A percentile compares a stretch with the other conserved stretches of the same genome.
phyloP scores from a whole-genome alignment of 805 yeast genomes.

The Cyberlindnera euphorbiiphila region DNA sequence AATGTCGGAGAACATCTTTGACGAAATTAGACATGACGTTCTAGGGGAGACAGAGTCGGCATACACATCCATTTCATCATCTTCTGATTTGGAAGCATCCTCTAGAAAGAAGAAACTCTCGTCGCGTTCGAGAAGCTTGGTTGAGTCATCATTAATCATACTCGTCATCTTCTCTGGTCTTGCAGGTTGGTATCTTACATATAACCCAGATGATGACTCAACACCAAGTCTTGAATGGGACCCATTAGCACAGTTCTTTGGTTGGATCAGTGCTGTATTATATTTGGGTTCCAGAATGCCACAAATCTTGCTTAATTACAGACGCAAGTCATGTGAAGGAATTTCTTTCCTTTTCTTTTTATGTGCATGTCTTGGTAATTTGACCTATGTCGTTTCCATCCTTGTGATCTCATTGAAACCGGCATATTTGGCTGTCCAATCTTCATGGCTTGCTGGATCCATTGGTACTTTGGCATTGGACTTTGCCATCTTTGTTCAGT shows the following conservation, averaged over 20 bases:
- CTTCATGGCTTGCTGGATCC: conserved; percentile 91
- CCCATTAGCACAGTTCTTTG: conserved; percentile 81
- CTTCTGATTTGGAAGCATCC: conserved; percentile 7
- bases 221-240: conserved; percentile 56
- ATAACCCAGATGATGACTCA: conserved; percentile 37
- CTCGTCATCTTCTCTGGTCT: conserved; percentile 73
- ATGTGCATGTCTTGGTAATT: conserved; percentile 92
- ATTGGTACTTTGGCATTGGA: conserved; percentile 84
- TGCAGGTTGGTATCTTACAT: conserved; percentile 80
- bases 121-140: conserved; percentile 21
- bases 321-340: conserved; percentile 92
- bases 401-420: conserved; percentile 67
- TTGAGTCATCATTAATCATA: conserved; percentile 49
- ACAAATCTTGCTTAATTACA: conserved; percentile 79
- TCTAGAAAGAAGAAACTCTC: conserved; percentile 14
- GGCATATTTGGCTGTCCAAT: conserved; percentile 71
- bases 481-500: conserved; percentile 79
- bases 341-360: conserved; percentile 89
- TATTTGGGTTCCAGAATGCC: conserved; percentile 90
- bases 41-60: conserved; percentile 25
- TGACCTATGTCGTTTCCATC: conserved; percentile 85
- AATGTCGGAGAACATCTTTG: conserved; percentile 65
- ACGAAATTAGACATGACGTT: conserved; percentile 48
- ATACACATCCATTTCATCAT: conserved; percentile 9
- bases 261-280: conserved; percentile 68